Base-by-base conservation (phyloP, 352 stramenopile genomes). In the Phytophthora ramorum region DNA sequence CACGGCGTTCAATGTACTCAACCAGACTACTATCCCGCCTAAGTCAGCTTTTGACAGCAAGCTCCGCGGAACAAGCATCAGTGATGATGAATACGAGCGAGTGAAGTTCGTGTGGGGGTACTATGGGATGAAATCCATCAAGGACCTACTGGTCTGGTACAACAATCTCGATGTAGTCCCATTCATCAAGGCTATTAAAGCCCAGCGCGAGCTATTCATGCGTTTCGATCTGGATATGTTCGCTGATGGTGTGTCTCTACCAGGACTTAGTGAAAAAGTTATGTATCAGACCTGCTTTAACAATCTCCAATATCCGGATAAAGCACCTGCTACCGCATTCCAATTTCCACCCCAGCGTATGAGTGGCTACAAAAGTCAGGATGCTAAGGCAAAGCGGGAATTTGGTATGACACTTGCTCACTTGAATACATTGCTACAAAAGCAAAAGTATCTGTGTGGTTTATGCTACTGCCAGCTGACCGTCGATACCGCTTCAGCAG, bases 61-160 rank as follows among this genome's bases (percentile, higher is more conserved):
- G 3, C 53, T 72, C 7, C 20, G 48, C 32, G 45, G 22, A 20
- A 72, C 44, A 32, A 43, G 43, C 10, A 67, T 69, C 46, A 65
- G n/a, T 34, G 22, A 62, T 54, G 53, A 69, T 43, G 71, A 79
- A 4, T 79, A 76, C 28, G 37, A 75, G 45, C 35, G 58, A 24
- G 34, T 77, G 26, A 47, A 70, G 37, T 79, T 69, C 7, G 74
- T 69, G 0, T 78, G 70, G 70, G 28, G 66, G 5, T 57, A 73
- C 35, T 73, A 82, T 59, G 30, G 55, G 14, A 81, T 81, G 73
- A 81, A 81, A 19, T 46, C 52, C 0, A 47, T 78, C 44, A 75
- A 78, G 22, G 73, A 81, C 52, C 35, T 76, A 16, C 51, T 81
- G 2, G 47, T 73, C 28, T 34, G 28, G 28, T 34, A 34, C 28